These are phyloP conservation scores for Chimonanthus salicifolius DNA, from an alignment of 164 flowering plant species.

Conservation along the genomic window DNA sequence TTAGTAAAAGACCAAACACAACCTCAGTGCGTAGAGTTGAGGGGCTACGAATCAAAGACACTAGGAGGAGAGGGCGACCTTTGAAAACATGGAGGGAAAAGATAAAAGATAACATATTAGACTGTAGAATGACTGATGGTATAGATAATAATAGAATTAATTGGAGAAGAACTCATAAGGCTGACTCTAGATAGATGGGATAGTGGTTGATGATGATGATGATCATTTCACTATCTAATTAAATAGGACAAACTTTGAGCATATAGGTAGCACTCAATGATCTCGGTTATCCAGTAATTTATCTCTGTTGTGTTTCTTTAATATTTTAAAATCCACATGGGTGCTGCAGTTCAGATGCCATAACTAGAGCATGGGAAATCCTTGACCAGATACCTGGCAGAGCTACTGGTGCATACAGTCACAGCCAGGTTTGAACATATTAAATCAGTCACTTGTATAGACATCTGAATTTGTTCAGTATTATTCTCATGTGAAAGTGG, in stretches of 20 bases:
- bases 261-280: background rate
- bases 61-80: no score
- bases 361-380: slow-evolving; percentile 82
- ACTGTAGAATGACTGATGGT: no score
- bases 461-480: background rate
- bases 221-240: background rate
- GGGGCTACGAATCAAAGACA: no score
- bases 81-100: no score
- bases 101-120: no score
- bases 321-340: background rate
- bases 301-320: background rate
- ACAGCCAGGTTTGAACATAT: slow-evolving; percentile 66
- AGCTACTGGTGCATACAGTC: slow-evolving; percentile 99
- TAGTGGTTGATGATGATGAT: no score
- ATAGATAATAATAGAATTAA: no score
- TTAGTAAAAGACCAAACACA: no score
- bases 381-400: slow-evolving; percentile 93
- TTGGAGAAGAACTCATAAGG: no score
- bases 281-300: background rate
- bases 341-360: slow-evolving; percentile 71
- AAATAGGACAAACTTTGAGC: background rate
- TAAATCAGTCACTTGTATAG: background rate
- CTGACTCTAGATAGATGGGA: no score
- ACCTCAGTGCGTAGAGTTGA: no score
- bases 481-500: background rate